Percentiles rank a stretch among this genome's conserved stretches.
Evolutionary conservation across 345 rosid genomes (phyloP).

Genomic region (Pseudoturritis turrita): DNA sequence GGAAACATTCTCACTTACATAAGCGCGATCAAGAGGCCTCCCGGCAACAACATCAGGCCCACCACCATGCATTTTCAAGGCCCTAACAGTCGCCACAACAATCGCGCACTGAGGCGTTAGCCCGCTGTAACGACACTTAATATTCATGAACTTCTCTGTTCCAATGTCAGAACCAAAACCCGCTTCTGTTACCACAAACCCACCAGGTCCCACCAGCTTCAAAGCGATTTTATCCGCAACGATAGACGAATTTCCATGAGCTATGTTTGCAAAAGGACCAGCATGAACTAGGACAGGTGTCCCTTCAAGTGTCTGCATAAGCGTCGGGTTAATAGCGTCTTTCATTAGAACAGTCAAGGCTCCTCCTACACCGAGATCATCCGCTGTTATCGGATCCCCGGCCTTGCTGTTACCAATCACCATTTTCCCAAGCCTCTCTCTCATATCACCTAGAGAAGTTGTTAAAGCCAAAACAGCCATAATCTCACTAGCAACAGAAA

Average conservation of each 20-base stretch:
- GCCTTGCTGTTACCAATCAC: constrained; percentile 92
- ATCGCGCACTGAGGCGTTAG: constrained; percentile 89
- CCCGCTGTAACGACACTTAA: constrained; percentile 88
- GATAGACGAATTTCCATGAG: constrained; percentile 96
- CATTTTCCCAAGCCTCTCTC: constrained; percentile 98
- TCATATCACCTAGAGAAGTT: constrained; percentile 90
- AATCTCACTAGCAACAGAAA: constrained; percentile 98
- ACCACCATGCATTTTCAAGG: constrained; percentile 99
- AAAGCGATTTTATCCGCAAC: constrained; percentile 96
- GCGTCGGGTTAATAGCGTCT: constrained; percentile 92
- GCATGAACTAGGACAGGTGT: constrained; percentile 98
- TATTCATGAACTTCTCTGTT: constrained; percentile 95
- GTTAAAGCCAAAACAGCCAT: constrained; percentile 99
- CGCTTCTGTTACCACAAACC: constrained; percentile 97
- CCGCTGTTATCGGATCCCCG: constrained; percentile 93
- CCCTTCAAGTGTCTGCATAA: constrained; percentile 99
- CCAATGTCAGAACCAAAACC: constrained; percentile 99
- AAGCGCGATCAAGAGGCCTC: constrained; percentile 89
- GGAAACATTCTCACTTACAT: constrained; percentile 78
- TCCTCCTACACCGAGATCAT: constrained; percentile 98
- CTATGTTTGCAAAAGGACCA: constrained; percentile 98
- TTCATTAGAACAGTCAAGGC: constrained; percentile 97
- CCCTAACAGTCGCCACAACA: constrained; percentile 95
- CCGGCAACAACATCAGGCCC: constrained; percentile 98
- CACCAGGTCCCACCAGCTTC: constrained; percentile 94